A percentile compares a stretch with the other conserved stretches of the same genome.
phyloP scores from a whole-genome alignment of 1,139 yeast genomes.

The Chernovozyma sophiae-reginae region DNA sequence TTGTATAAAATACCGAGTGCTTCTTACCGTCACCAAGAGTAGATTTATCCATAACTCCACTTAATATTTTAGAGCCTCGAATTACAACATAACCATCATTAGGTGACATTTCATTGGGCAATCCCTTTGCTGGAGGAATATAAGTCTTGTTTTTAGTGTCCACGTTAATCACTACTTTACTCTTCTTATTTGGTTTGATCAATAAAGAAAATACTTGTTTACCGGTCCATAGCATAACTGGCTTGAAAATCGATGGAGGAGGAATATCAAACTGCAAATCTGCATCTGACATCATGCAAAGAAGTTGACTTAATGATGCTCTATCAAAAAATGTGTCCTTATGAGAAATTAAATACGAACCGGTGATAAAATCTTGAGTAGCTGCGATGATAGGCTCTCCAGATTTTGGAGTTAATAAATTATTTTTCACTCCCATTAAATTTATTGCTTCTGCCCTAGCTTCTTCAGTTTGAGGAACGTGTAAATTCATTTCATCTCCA shows the following conservation, averaged over 20 bases:
- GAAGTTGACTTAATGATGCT: slow-evolving; percentile 74
- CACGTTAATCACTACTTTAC: slow-evolving; percentile 81
- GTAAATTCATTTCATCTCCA: slow-evolving; percentile 99
- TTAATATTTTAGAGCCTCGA: slow-evolving; percentile 80
- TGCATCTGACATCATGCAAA: slow-evolving; percentile 97
- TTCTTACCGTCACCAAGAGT: slow-evolving; percentile 97
- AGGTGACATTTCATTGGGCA: slow-evolving; percentile 93
- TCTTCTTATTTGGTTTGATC: slow-evolving; percentile 72
- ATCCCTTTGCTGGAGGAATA: slow-evolving; percentile 59
- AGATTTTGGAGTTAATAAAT: slow-evolving; percentile 89
- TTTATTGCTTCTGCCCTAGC: slow-evolving; percentile 98
- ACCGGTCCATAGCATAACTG: slow-evolving; percentile 92
- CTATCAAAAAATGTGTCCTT: slow-evolving; percentile 92
- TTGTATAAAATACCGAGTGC: slow-evolving; percentile 93
- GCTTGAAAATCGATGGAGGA: slow-evolving; percentile 90
- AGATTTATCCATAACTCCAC: slow-evolving; percentile 97
- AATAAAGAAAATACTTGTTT: slow-evolving; percentile 88
- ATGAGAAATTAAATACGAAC: slow-evolving; percentile 86
- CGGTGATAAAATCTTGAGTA: slow-evolving; percentile 98
- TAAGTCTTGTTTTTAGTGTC: slow-evolving; percentile 94
- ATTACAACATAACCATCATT: slow-evolving; percentile 93
- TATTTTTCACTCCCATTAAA: slow-evolving; percentile 96
- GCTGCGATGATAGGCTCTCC: slow-evolving; percentile 99
- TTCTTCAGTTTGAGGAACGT: slow-evolving; percentile 98
- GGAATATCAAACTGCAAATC: slow-evolving; percentile 84